These are phyloP conservation scores for Pogostemon cablin DNA, from an alignment of 257 asterid genomes.

Conservation along the genomic window DNA sequence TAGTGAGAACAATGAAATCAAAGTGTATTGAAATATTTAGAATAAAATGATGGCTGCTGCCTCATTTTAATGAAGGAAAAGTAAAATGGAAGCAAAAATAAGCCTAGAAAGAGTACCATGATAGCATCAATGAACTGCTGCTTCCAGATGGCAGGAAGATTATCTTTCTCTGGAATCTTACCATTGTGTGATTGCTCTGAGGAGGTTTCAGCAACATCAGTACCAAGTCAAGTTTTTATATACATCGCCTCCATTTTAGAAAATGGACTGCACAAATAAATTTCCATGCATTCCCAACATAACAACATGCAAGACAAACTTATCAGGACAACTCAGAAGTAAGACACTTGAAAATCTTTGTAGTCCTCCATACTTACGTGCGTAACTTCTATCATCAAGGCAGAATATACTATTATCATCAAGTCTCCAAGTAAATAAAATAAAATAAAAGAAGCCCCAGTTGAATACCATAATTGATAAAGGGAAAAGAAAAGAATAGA, in stretches of 20 bases:
- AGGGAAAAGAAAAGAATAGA: neutral
- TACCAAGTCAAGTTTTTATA: constrained; percentile 46
- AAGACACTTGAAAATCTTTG: neutral
- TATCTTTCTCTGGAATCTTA: constrained; percentile 37
- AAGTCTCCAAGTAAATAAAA: constrained; percentile 11
- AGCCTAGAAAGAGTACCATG: constrained; percentile 45
- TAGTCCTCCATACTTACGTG: no score
- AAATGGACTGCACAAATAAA: constrained; percentile 25
- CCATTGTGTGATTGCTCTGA: constrained; percentile 37
- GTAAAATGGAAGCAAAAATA: constrained; percentile 15
- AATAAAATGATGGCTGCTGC: neutral
- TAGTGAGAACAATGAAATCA: neutral
- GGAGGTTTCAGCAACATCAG: constrained; percentile 48
- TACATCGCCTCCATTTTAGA: constrained; percentile 39
- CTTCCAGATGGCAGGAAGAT: constrained; percentile 63
- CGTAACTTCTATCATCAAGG: neutral
- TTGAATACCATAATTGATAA: neutral
- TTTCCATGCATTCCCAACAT: neutral
- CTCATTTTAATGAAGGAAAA: constrained; percentile 3
- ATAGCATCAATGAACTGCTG: constrained; percentile 71
- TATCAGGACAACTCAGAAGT: no score
- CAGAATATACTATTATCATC: neutral
- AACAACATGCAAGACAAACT: neutral
- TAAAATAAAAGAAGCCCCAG: neutral
- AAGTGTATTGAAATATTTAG: neutral